phyloP scores from a whole-genome alignment of 2,329 filamentous ascomycete genomes.

The Grosmannia serpens region DNA sequence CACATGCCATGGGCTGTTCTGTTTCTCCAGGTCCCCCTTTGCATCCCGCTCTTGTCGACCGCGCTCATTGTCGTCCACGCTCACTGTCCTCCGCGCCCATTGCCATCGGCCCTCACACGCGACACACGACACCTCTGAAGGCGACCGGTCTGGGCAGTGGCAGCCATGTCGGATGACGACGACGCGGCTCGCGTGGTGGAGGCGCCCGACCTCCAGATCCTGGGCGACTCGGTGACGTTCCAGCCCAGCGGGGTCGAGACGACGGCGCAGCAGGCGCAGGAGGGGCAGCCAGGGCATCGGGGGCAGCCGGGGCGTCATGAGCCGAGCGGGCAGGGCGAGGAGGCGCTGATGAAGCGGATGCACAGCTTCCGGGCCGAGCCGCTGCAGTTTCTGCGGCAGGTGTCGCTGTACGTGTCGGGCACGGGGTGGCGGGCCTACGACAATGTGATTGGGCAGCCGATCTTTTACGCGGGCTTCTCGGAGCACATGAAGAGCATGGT shows the following conservation, averaged over 20 bases:
- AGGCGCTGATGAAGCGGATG: conserved; percentile 69
- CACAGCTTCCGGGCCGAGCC: conserved; percentile 69
- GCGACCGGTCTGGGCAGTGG: neutral
- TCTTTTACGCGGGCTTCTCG: conserved; percentile 86
- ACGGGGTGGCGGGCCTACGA: conserved; percentile 95
- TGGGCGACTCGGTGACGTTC: conserved; percentile 62
- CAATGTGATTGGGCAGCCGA: conserved; percentile 75
- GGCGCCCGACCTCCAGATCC: conserved; percentile 66
- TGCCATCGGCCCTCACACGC: no score
- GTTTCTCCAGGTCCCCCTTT: neutral
- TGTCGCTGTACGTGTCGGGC: conserved; percentile 85
- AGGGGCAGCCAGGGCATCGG: conserved; percentile 12
- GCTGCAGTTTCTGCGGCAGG: conserved; percentile 76
- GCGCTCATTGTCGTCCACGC: no score
- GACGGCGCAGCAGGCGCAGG: conserved; percentile 12
- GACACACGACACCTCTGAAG: no score
- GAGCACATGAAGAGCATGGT: conserved; percentile 79
- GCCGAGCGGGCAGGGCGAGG: conserved; percentile 36
- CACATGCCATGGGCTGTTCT: neutral
- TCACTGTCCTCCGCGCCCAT: no score
- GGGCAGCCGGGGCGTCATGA: neutral
- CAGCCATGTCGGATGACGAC: conserved; percentile 16
- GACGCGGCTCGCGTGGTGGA: conserved; percentile 34
- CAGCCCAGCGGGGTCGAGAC: conserved; percentile 58
- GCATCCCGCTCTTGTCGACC: no score